phyloP scores from a whole-genome alignment of 192 early-diverging fungal species.

The Linnemannia exigua region DNA sequence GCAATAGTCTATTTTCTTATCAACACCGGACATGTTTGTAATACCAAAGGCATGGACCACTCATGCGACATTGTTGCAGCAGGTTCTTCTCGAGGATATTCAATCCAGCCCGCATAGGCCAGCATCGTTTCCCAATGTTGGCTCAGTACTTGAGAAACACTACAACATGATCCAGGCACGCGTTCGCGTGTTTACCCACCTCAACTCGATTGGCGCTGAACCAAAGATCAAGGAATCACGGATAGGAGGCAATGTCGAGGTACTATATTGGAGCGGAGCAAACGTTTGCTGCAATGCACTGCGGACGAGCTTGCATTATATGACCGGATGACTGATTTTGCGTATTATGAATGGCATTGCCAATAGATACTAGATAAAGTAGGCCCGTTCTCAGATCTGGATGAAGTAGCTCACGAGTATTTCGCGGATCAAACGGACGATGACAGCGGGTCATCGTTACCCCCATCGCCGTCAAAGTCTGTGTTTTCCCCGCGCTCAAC shows the following conservation, averaged over 20 bases:
- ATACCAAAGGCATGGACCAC: slow-evolving; percentile 66
- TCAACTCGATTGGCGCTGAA: slow-evolving; percentile 14
- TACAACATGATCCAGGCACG: slow-evolving; percentile 54
- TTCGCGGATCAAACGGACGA: slow-evolving; percentile 29
- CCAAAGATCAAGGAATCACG: not conserved
- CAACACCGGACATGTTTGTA: slow-evolving; percentile 74
- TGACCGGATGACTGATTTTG: not conserved
- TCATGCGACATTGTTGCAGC: slow-evolving; percentile 58
- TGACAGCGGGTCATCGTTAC: slow-evolving; percentile 15
- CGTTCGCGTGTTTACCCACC: slow-evolving; percentile 41
- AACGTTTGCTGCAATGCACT: no score
- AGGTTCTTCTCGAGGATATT: slow-evolving; percentile 57
- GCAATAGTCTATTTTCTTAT: slow-evolving; percentile 64
- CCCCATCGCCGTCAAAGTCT: slow-evolving; percentile 29
- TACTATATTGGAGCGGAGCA: slow-evolving; percentile 7
- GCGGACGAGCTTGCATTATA: no score
- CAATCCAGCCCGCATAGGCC: slow-evolving; percentile 40
- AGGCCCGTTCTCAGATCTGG: slow-evolving; percentile 27
- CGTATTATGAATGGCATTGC: not conserved
- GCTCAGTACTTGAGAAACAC: slow-evolving; percentile 31
- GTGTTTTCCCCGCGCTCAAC: slow-evolving; percentile 4
- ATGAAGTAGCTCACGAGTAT: slow-evolving; percentile 34
- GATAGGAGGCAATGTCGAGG: slow-evolving; percentile 32
- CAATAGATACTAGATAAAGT: slow-evolving; percentile 55
- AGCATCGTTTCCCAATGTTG: slow-evolving; percentile 43